phyloP scores from a whole-genome alignment of 257 asterid genomes.

The Cynanchum wilfordii region DNA sequence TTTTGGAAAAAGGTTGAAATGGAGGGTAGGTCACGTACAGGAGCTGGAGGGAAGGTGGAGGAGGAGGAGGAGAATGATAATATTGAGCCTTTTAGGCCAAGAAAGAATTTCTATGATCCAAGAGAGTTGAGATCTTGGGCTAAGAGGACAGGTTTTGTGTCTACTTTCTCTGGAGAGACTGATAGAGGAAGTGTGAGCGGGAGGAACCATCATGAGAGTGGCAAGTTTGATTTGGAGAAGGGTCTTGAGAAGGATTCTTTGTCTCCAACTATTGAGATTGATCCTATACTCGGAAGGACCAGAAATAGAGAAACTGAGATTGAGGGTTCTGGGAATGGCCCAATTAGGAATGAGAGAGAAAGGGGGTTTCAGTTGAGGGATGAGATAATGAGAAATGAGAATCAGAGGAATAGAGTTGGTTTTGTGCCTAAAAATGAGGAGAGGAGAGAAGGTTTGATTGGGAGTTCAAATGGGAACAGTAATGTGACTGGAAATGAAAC shows the following conservation, averaged over 20 bases:
- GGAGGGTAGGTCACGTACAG: slow-evolving; percentile 74
- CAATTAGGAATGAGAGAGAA: slow-evolving; percentile 33
- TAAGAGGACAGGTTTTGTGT: slow-evolving; percentile 88
- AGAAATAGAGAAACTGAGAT: slow-evolving; percentile 59
- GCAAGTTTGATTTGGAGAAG: slow-evolving; percentile 59
- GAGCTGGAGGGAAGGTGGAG: slow-evolving; percentile 29
- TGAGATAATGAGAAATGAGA: slow-evolving; percentile 31
- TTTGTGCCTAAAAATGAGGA: slow-evolving; percentile 28
- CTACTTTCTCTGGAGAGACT: slow-evolving; percentile 71
- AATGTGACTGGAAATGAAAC: slow-evolving; percentile 20
- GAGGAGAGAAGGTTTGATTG: slow-evolving; percentile 34
- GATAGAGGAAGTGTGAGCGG: slow-evolving; percentile 43
- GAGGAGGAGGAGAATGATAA: slow-evolving; percentile 43
- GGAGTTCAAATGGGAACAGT: slow-evolving; percentile 19
- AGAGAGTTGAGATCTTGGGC: slow-evolving; percentile 97
- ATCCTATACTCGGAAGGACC: slow-evolving; percentile 79
- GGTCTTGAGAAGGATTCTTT: slow-evolving; percentile 51
- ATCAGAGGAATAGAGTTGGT: slow-evolving; percentile 30
- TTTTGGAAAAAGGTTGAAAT: slow-evolving; percentile 37
- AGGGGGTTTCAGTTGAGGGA: slow-evolving; percentile 30
- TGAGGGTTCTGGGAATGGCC: slow-evolving; percentile 40
- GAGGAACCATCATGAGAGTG: slow-evolving; percentile 29
- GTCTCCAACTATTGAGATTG: slow-evolving; percentile 81
- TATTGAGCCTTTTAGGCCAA: slow-evolving; percentile 76
- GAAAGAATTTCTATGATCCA: slow-evolving; percentile 59